Conservation (phyloP, 495 filamentous ascomycete genomes). For the Hypoxylon cercidicola region DNA sequence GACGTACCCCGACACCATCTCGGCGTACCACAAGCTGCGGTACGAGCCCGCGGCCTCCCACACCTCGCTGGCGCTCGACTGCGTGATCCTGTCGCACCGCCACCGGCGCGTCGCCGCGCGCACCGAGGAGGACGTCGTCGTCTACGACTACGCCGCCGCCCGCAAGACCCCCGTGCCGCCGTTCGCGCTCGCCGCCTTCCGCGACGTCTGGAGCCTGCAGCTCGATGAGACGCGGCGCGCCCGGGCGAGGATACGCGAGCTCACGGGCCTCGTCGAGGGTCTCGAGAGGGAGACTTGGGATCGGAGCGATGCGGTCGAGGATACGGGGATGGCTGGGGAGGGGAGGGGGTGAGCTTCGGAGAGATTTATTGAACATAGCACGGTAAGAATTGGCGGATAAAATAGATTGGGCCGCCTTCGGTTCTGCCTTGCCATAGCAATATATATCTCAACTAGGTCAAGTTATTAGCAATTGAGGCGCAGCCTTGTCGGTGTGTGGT, state of each 20-base stretch:
- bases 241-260: conserved; percentile 59
- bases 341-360: too few species aligned
- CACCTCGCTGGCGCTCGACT: conserved; percentile 61
- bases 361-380: too few species aligned
- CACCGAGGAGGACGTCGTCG: conserved; percentile 82
- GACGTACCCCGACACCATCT: conserved; percentile 85
- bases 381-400: too few species aligned
- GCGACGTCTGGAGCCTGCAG: conserved; percentile 72
- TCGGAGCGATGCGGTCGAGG: conserved; percentile 73
- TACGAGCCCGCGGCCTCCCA: conserved; percentile 43
- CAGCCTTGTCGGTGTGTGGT: too few species aligned
- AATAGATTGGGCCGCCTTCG: too few species aligned
- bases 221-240: conserved; percentile 64
- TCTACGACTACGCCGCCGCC: conserved; percentile 80
- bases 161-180: conserved; percentile 67
- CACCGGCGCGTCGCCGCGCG: conserved; percentile 81
- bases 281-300: conserved; percentile 84
- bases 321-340: conserved; percentile 59
- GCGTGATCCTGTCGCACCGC: conserved; percentile 79
- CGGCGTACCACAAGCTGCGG: conserved; percentile 86
- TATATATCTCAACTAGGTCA: too few species aligned
- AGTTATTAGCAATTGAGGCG: too few species aligned
- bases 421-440: too few species aligned
- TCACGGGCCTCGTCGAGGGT: conserved; percentile 64
- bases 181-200: conserved; percentile 75